Percentiles rank a stretch among this genome's conserved stretches.
phyloP scores from a whole-genome alignment of 1,284 basidiomycete species.

The Irpex sp. region DNA sequence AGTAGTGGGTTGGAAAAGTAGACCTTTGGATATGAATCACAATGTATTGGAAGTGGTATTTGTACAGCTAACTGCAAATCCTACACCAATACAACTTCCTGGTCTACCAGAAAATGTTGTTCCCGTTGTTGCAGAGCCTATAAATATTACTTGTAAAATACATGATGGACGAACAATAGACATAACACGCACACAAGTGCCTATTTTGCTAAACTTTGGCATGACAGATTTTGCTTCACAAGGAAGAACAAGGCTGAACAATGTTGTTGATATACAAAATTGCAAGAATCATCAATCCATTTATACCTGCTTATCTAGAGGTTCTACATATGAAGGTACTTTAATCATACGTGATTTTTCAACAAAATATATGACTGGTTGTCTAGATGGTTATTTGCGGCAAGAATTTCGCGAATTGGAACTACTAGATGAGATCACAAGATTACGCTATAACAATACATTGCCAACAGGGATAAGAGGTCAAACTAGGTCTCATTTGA shows the following conservation, averaged over 20 bases:
- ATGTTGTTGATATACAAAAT: slow-evolving; percentile 5
- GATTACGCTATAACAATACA: neutral
- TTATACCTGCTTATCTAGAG: slow-evolving; percentile 12
- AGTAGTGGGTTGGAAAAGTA: slow-evolving; percentile 29
- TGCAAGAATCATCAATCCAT: slow-evolving; percentile 9
- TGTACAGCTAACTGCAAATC: slow-evolving; percentile 25
- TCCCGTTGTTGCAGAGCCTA: slow-evolving; percentile 22
- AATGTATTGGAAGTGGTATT: slow-evolving; percentile 31
- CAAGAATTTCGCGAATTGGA: slow-evolving; percentile 1
- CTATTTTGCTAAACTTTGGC: too few relatives aligned
- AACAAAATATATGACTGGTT: neutral
- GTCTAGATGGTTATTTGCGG: neutral
- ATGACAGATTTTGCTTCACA: slow-evolving; percentile 12
- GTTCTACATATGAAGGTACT: slow-evolving; percentile 4
- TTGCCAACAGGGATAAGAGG: neutral
- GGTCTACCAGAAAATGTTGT: slow-evolving; percentile 37
- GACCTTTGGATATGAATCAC: slow-evolving; percentile 6
- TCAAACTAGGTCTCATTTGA: neutral
- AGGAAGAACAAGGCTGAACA: slow-evolving; percentile 7
- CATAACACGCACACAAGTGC: slow-evolving; percentile 24
- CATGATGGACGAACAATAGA: slow-evolving; percentile 23
- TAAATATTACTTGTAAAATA: slow-evolving; percentile 17
- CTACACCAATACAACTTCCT: slow-evolving; percentile 21
- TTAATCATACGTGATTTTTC: slow-evolving; percentile 7
- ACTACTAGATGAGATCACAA: slow-evolving; percentile 2